Evolutionary conservation across 495 filamentous ascomycete genomes (phyloP), one percentile per base, ranked within the genome.

Genomic region (Podospora pseudoanserina): DNA sequence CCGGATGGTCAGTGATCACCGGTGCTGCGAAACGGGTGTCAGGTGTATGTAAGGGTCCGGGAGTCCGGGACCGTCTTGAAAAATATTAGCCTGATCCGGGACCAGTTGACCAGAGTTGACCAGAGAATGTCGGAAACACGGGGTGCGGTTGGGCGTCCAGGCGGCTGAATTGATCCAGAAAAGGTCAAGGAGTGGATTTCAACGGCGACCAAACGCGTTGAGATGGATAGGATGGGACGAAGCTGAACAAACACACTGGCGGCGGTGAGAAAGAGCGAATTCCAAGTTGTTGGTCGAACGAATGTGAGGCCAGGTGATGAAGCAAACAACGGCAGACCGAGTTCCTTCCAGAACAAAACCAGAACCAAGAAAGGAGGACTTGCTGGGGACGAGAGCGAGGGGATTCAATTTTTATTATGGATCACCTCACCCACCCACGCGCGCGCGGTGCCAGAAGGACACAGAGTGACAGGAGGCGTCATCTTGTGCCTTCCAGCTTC

Each of bases 81-180:
- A 59, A 30, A 30, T 68, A 72, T 75, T 72, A 75, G 71, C 67
- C 75, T 77, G 73, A 60, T 67, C 28, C 28, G 61, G 67, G 19
- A 16, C 62, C 53, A 66, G 58, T 60, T 59, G 53, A 3, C 9
- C 39, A 49, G 39, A 49, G 39, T 54, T 49, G 55, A n/a, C 27
- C 39, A 58, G 15, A 58, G 64, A 57, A 15, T 16, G 39, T 34
- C 64, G 28, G 26, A 54, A 59, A 69, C 68, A 54, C 68, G 65
- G 55, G 13, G 59, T 55, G 26, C 23, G 49, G 13, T n/a, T n/a
- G 30, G 30, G 4, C 58, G 34, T 28, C 30, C 53, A 34, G 34
- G 32, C 63, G 54, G 27, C n/a, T 56, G 63, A 60, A 23, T 39
- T n/a, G 64, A 58, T 56, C 67, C 32, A 60, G 57, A 19, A 27